A percentile compares a stretch with the other conserved stretches of the same genome.
Conservation (phyloP, 257 asterid species). For the Plectranthus barbatus region DNA sequence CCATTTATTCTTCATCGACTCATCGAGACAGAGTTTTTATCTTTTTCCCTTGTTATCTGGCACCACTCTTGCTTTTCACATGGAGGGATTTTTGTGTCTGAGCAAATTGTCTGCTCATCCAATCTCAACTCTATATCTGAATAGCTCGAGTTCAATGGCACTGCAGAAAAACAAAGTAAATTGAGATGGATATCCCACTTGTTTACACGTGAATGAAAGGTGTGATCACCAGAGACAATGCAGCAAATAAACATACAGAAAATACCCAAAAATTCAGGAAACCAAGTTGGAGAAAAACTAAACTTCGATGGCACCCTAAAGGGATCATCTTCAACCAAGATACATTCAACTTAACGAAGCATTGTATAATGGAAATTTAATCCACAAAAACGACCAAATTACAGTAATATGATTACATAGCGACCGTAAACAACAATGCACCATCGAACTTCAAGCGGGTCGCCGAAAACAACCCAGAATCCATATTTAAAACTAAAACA, state of each 20-base stretch:
- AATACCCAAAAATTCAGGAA: not conserved
- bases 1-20: constrained; percentile 65
- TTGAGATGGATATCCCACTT: too few relatives aligned
- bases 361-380: not conserved
- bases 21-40: constrained; percentile 57
- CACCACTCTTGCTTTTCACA: constrained; percentile 70
- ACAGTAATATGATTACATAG: not conserved
- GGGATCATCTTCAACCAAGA: not conserved
- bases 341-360: not conserved
- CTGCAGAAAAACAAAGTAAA: too few relatives aligned
- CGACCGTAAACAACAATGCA: not conserved
- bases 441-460: not conserved
- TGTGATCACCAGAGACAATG: not conserved
- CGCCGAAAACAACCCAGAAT: not conserved
- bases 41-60: constrained; percentile 69
- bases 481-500: constrained; percentile 1
- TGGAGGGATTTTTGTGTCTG: constrained; percentile 35
- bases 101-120: constrained; percentile 43
- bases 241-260: not conserved
- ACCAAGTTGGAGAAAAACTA: not conserved
- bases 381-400: not conserved
- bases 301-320: not conserved
- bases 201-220: not conserved
- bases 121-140: constrained; percentile 61
- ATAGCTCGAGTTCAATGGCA: too few relatives aligned